Conservation (phyloP, 176 grass and related monocot genomes). For the Poa pratensis region DNA sequence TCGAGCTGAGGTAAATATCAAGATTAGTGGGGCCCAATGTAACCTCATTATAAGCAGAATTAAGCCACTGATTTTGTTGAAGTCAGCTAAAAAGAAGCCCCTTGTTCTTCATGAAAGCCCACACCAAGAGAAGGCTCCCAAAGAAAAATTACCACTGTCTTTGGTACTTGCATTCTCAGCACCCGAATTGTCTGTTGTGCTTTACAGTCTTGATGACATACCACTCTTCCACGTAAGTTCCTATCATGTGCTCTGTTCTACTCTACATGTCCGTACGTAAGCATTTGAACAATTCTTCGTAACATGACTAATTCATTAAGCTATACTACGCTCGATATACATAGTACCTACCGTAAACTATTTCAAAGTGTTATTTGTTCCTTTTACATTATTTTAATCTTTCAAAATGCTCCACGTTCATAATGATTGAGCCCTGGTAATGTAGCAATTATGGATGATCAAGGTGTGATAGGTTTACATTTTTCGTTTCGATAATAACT, state of each 20-base stretch:
- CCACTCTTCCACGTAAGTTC: constrained; percentile 81
- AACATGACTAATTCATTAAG: constrained; percentile 6
- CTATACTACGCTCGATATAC: background rate
- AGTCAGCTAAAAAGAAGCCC: constrained; percentile 70
- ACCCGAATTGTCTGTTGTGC: constrained; percentile 74
- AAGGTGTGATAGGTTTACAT: constrained; percentile 8
- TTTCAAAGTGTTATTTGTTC: constrained; percentile 15
- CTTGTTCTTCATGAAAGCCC: constrained; percentile 71
- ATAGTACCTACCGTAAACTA: background rate
- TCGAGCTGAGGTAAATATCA: constrained; percentile 77
- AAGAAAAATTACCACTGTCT: constrained; percentile 60
- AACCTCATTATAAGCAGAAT: constrained; percentile 87
- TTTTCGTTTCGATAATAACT: background rate
- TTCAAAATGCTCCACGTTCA: background rate
- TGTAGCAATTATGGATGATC: constrained; percentile 9
- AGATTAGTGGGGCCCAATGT: constrained; percentile 70
- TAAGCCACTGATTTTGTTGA: constrained; percentile 67
- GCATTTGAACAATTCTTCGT: constrained; percentile 7
- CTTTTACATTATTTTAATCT: background rate
- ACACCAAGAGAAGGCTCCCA: constrained; percentile 52
- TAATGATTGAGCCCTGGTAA: constrained; percentile 10
- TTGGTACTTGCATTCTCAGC: constrained; percentile 63
- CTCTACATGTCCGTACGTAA: constrained; percentile 20
- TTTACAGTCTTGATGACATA: constrained; percentile 70
- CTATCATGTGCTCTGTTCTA: constrained; percentile 36